Conservation (phyloP, 352 stramenopile genomes). For the Globisporangium paroecandrum region DNA sequence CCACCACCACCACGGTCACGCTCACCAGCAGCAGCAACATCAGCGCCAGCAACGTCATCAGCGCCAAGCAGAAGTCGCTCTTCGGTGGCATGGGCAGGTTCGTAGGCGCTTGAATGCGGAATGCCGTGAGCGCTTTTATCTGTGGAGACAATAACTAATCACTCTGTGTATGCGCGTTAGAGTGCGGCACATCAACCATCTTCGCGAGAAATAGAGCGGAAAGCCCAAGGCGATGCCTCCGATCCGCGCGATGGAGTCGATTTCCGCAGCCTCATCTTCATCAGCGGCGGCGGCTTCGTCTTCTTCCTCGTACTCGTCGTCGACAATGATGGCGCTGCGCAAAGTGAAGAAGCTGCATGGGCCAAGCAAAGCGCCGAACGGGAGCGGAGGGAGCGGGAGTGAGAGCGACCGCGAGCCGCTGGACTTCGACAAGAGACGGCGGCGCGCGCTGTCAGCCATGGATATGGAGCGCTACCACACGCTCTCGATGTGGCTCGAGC, state of each 20-base stretch:
- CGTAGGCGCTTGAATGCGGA: background rate
- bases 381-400: conserved; percentile 21
- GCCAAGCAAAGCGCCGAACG: conserved; percentile 2
- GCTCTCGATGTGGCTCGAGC: conserved; percentile 40
- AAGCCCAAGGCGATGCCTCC: conserved; percentile 17
- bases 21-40: conserved; percentile 12
- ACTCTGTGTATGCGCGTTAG: conserved; percentile 14
- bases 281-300: conserved; percentile 9
- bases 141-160: too few relatives aligned
- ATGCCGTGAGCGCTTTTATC: too few relatives aligned
- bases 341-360: conserved; percentile 23
- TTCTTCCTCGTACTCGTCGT: conserved; percentile 15
- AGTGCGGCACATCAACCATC: conserved; percentile 51
- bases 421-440: conserved; percentile 6
- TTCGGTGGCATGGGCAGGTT: conserved; percentile 43
- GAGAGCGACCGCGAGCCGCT: conserved; percentile 13
- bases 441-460: conserved; percentile 23
- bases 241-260: conserved; percentile 1
- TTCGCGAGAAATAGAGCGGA: conserved; percentile 47
- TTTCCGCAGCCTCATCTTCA: background rate
- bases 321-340: conserved; percentile 4
- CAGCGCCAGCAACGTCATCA: conserved; percentile 9
- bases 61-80: conserved; percentile 37
- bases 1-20: conserved; percentile 2
- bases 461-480: conserved; percentile 47